Base-by-base conservation (phyloP, 768 basidiomycete species). In the Boletus reticulatus region DNA sequence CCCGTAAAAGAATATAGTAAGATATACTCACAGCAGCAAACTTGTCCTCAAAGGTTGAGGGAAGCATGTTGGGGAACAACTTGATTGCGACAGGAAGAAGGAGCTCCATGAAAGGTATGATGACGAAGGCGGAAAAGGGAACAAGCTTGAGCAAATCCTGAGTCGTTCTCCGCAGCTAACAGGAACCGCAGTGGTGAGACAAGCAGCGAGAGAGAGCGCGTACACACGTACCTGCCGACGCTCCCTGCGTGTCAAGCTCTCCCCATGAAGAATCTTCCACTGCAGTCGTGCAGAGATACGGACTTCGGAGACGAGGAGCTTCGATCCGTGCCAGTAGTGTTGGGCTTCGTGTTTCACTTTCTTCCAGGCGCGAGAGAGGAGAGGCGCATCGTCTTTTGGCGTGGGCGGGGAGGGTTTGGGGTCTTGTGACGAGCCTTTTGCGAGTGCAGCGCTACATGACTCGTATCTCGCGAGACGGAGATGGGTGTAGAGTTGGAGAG, bases 251-350 rank as follows among this genome's bases (percentile, higher is more conserved):
- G 97, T 99, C 72, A 99, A 72, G 43, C 80, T 84, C 50, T 92
- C 92, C 34, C 97, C 97, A 55, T 93, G 91, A 22, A 99, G 74
- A 48, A 98, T 85, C 76, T 95, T 93, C 84, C 88, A 91, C 65
- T 94, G 89, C 42, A 99, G 78, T 57, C 94, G 80, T 4, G 81
- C 76, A 22, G 92, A 93, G 59, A 98, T 98, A 60, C 89, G 85
- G 51, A 97, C 90, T 75, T 98, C 97, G 24, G 93, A 91, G 16
- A 92, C 94, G 46, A 99, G 80, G 6, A 99, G 84, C 69, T 97
- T 97, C 2, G 92, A 82, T 12, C 97, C 96, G 59, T 94, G 88
- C 95, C 95, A 98, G 71, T 98, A 99, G 71, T 99, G 96, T 55
- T 84, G 82, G 0, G 88, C 94, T 72, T 98, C 97, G 65, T 98